These are phyloP conservation scores for Vigna radiata DNA, from an alignment of 306 rosid genomes.

Conservation along the genomic window DNA sequence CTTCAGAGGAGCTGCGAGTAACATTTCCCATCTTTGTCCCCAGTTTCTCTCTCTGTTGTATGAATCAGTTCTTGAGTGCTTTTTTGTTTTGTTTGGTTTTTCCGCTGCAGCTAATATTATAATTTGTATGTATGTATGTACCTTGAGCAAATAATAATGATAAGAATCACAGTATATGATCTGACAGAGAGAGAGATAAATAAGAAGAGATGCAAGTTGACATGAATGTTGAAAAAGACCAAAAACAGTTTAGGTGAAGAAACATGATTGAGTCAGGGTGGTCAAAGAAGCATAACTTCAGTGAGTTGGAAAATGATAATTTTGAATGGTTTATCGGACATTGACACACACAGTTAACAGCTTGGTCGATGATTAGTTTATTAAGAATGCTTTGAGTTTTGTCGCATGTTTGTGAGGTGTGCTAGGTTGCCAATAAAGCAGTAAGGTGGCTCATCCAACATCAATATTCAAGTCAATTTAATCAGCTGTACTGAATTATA, in stretches of 20 bases:
- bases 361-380: constrained; percentile 40
- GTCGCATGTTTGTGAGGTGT: background rate
- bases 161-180: constrained; percentile 19
- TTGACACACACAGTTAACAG: constrained; percentile 34
- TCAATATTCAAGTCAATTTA: constrained; percentile 44
- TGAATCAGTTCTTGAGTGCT: background rate
- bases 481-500: constrained; percentile 44
- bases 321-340: constrained; percentile 32
- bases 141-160: constrained; percentile 39
- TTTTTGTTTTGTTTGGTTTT: background rate
- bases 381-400: background rate
- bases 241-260: constrained; percentile 38
- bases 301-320: constrained; percentile 34
- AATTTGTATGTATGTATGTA: constrained; percentile 14
- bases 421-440: constrained; percentile 22
- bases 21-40: constrained; percentile 50
- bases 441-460: constrained; percentile 46
- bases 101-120: constrained; percentile 13
- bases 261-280: constrained; percentile 40
- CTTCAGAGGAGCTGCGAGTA: constrained; percentile 48
- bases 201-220: constrained; percentile 40
- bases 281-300: constrained; percentile 52
- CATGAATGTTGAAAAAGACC: constrained; percentile 40
- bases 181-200: constrained; percentile 9
- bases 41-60: constrained; percentile 18